Base-by-base conservation (phyloP, 306 rosid genomes). In the Gleditsia sinensis region DNA sequence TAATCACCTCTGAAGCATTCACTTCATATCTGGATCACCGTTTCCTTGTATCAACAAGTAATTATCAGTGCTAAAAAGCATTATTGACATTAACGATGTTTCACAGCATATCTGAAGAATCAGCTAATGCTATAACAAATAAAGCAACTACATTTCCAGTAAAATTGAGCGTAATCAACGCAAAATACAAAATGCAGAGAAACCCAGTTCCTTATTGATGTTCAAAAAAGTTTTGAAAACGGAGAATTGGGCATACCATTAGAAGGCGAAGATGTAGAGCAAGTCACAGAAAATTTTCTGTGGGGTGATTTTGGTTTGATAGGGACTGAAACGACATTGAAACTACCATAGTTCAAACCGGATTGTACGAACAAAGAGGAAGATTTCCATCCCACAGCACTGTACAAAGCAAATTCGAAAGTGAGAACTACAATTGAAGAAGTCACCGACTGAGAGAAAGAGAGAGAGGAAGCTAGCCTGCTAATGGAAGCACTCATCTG, bases 301-400 rank as follows among this genome's bases (percentile, higher is more conserved):
- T 5, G 60, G 37, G 75, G 19, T 1, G 53, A 55, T 65, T 85
- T 84, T 19, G 63, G 75, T 62, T 54, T 69, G 60, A 80, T 46
- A 66, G 88, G 78, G 66, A 51, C 64, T 2, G 82, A 68, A 32
- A 74, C 34, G 4, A 76, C 42, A 51, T 63, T 72, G 71, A 79
- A 76, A 17, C 23, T 50, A 74, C 70, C 43, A 28, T 71, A 56
- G 17, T 46, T 77, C 0, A 61, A 34, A 30, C 48, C 46, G 3
- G 79, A 71, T 45, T 64, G 91, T n/a, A 56, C 16, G 9, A 89
- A 88, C 20, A 87, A 85, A 62, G 83, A 84, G 5, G 88, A 89
- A 46, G 84, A 80, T 50, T 82, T 91, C 94, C 92, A 91, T 34
- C 86, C 92, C 55, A 91, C 63, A 75, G 62, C 81, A 83, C 88